Evolutionary conservation across 176 grass and related monocot species (phyloP).

Genomic region (Triticum monococcum): DNA sequence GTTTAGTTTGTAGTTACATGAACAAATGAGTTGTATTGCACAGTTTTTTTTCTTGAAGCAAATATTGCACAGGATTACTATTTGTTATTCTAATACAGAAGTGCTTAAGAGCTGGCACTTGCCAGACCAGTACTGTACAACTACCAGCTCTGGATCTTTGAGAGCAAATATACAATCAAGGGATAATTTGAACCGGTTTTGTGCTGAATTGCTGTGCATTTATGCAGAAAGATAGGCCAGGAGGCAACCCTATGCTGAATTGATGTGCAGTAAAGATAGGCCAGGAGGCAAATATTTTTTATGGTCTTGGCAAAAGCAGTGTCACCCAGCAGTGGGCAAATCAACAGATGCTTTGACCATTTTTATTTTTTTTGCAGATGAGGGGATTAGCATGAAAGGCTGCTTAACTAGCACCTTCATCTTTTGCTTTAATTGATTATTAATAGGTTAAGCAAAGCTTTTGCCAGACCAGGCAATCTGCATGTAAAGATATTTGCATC

Average conservation of each 20-base stretch:
- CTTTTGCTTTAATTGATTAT: slow-evolving; percentile 10
- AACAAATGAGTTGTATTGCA: slow-evolving; percentile 36
- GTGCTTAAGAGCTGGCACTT: neutral
- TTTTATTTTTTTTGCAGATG: neutral
- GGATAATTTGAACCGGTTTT: neutral
- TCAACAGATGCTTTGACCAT: slow-evolving; percentile 23
- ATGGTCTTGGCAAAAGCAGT: slow-evolving; percentile 24
- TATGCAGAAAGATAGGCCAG: slow-evolving; percentile 6
- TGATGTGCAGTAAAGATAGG: slow-evolving; percentile 3
- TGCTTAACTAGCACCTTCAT: neutral
- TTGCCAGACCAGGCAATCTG: neutral
- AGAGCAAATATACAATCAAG: neutral
- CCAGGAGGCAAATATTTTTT: neutral
- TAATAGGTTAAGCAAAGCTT: slow-evolving; percentile 17
- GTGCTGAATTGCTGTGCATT: slow-evolving; percentile 1
- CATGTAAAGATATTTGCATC: slow-evolving; percentile 28
- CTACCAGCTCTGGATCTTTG: neutral
- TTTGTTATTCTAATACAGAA: slow-evolving; percentile 22
- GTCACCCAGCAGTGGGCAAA: neutral
- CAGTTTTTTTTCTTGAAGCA: slow-evolving; percentile 4
- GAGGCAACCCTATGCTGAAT: neutral
- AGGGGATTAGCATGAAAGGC: slow-evolving; percentile 13
- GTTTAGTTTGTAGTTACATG: slow-evolving; percentile 39
- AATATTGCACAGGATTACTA: slow-evolving; percentile 18
- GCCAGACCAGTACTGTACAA: neutral